Conservation (phyloP, 768 basidiomycete species). For the Pleurotus salmoneostramineus region DNA sequence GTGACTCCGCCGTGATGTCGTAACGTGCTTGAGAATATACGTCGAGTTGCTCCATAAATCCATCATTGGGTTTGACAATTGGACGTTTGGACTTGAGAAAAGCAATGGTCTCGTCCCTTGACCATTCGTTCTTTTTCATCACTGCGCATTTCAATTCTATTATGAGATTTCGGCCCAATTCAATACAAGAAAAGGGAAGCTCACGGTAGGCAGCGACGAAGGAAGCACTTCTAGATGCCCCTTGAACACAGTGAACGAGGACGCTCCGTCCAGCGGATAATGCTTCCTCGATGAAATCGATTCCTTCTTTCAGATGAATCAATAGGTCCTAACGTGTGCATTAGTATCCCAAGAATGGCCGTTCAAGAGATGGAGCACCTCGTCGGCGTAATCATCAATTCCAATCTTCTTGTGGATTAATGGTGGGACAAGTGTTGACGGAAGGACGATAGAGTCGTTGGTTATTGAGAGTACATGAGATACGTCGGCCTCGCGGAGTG, state of each 20-base stretch:
- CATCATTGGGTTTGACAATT: background rate
- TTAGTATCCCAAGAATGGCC: background rate
- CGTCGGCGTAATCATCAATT: constrained; percentile 67
- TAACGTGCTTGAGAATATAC: background rate
- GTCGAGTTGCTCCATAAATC: constrained; percentile 5
- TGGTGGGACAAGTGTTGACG: constrained; percentile 63
- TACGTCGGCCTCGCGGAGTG: constrained; percentile 68
- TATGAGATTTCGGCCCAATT: background rate
- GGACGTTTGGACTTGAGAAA: background rate
- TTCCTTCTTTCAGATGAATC: constrained; percentile 58
- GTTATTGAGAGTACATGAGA: constrained; percentile 81
- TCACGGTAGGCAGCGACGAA: constrained; percentile 77
- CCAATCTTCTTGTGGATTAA: constrained; percentile 64
- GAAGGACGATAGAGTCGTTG: constrained; percentile 60
- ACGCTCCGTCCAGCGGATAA: constrained; percentile 55
- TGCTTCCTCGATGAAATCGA: constrained; percentile 63
- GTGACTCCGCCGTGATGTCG: background rate
- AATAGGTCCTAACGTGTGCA: constrained; percentile 42
- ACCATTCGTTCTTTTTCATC: constrained; percentile 4
- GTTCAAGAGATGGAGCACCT: background rate
- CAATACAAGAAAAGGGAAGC: constrained; percentile 16
- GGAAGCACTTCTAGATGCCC: constrained; percentile 61
- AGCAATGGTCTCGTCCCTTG: background rate
- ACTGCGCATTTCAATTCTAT: background rate
- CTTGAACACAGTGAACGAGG: constrained; percentile 66